These are phyloP conservation scores for Acrasis kona DNA, from an alignment of 78 protist genomes.

Conservation along the genomic window DNA sequence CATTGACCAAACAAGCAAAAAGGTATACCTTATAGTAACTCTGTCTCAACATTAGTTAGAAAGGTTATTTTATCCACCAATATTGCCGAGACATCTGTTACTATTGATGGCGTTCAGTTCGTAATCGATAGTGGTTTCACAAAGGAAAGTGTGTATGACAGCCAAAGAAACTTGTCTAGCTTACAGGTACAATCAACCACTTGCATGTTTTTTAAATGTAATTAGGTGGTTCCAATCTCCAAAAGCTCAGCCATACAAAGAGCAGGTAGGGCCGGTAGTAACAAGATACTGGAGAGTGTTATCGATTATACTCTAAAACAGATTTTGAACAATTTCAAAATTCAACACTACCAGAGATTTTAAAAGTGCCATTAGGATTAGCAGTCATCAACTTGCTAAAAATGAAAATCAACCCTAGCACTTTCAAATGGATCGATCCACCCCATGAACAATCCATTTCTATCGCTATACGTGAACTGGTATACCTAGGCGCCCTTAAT, in stretches of 20 bases:
- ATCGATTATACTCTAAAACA: slow-evolving; percentile 31
- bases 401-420: slow-evolving; percentile 22
- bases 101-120: slow-evolving; percentile 81
- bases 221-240: slow-evolving; percentile 14
- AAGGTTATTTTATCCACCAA: slow-evolving; percentile 89
- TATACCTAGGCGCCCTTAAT: slow-evolving; percentile 7
- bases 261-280: slow-evolving; percentile 92
- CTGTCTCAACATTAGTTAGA: no score
- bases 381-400: slow-evolving; percentile 38
- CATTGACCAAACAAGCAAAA: no score
- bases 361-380: not conserved
- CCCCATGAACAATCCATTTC: slow-evolving; percentile 25
- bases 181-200: no score
- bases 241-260: slow-evolving; percentile 75
- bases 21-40: no score
- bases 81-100: slow-evolving; percentile 89
- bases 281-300: slow-evolving; percentile 46
- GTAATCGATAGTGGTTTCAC: slow-evolving; percentile 86
- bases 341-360: slow-evolving; percentile 4
- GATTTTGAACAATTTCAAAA: not conserved
- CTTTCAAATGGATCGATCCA: slow-evolving; percentile 49
- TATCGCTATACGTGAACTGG: slow-evolving; percentile 25
- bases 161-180: slow-evolving; percentile 22
- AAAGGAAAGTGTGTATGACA: slow-evolving; percentile 64
- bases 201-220: no score